Conservation (phyloP, 2,329 filamentous ascomycete species). For the Fusarium pseudocircinatum region DNA sequence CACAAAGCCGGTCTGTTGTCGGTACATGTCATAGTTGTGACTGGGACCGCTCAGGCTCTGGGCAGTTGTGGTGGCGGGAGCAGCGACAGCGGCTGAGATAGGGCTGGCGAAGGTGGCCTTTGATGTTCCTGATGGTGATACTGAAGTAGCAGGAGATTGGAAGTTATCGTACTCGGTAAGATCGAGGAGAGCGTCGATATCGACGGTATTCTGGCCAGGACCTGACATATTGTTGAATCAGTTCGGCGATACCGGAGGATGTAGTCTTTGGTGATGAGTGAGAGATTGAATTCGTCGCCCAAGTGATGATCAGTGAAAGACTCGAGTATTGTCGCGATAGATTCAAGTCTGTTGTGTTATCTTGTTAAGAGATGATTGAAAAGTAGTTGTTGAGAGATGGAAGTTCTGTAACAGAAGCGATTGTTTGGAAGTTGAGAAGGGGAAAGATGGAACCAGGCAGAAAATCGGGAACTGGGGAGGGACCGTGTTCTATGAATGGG, state of each 20-base stretch:
- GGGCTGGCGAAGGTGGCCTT: conserved; percentile 65
- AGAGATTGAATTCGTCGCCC: conserved; percentile 10
- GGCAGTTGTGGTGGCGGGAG: conserved; percentile 65
- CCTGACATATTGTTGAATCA: conserved; percentile 49
- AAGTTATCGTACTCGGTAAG: conserved; percentile 72
- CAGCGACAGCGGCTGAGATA: conserved; percentile 61
- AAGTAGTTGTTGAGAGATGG: conserved; percentile 22
- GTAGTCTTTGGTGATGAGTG: conserved; percentile 1
- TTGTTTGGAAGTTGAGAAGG: conserved; percentile 37
- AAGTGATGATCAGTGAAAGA: neutral
- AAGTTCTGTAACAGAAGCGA: conserved; percentile 25
- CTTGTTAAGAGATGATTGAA: neutral
- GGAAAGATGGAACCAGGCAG: conserved; percentile 40
- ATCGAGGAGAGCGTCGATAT: conserved; percentile 68
- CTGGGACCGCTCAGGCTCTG: conserved; percentile 80
- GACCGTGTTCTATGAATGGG: conserved; percentile 48
- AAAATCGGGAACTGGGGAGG: conserved; percentile 42
- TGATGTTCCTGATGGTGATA: conserved; percentile 63
- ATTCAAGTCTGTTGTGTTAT: neutral
- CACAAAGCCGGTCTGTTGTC: conserved; percentile 93
- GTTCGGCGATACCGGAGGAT: conserved; percentile 22
- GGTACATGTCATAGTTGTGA: conserved; percentile 94
- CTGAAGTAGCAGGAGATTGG: conserved; percentile 62
- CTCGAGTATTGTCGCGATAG: neutral
- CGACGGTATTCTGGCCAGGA: conserved; percentile 57